phyloP scores from a whole-genome alignment of 2,329 filamentous ascomycete genomes.

The Periglandula ipomoeae region DNA sequence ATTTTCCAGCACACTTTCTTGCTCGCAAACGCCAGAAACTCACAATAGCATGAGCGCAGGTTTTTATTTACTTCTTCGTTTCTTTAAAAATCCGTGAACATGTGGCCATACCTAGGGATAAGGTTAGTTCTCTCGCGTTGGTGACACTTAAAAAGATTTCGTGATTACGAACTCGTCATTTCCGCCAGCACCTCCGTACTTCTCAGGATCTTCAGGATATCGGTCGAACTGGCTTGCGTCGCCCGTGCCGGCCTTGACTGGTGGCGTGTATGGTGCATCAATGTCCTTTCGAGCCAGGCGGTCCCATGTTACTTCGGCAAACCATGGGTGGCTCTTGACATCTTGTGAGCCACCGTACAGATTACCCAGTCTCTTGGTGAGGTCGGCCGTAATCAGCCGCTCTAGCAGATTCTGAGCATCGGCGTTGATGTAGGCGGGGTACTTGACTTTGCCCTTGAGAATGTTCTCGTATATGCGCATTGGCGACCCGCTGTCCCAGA shows the following conservation, averaged over 20 bases:
- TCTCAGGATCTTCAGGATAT: constrained; percentile 93
- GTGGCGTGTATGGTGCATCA: constrained; percentile 93
- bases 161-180: constrained; percentile 67
- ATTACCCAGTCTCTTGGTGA: constrained; percentile 93
- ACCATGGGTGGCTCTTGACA: constrained; percentile 94
- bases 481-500: constrained; percentile 95
- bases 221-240: constrained; percentile 97
- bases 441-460: constrained; percentile 89
- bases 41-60: neutral
- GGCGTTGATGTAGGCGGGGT: constrained; percentile 88
- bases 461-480: constrained; percentile 99
- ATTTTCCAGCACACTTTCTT: neutral
- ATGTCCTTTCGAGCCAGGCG: constrained; percentile 90
- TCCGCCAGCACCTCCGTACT: constrained; percentile 65
- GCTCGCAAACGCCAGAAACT: neutral
- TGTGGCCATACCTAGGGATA: constrained; percentile 52
- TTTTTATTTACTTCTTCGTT: neutral
- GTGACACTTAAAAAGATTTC: constrained; percentile 24
- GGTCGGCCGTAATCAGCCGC: constrained; percentile 84
- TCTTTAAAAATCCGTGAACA: constrained; percentile 65
- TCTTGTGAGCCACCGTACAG: constrained; percentile 83
- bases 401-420: constrained; percentile 91
- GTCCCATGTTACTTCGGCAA: constrained; percentile 96
- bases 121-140: constrained; percentile 6
- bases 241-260: constrained; percentile 84